Evolutionary conservation across 1,284 basidiomycete species (phyloP), one percentile per base, ranked within the genome.

Genomic region (Tilletia caries): DNA sequence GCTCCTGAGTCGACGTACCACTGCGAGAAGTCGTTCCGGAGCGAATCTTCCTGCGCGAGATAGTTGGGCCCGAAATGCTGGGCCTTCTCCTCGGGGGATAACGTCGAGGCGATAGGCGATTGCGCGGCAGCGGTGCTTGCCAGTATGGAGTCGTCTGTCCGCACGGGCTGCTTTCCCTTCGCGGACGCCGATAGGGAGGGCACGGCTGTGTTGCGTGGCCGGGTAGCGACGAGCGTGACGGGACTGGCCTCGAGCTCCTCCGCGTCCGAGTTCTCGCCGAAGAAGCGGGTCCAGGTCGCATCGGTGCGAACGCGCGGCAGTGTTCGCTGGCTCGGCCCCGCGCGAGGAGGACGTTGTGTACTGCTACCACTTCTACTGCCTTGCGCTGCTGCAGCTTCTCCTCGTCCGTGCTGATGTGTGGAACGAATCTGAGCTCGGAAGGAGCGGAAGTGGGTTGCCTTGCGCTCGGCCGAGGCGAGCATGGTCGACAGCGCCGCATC

Each of bases 21-120:
- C 83, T 91, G 90, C 1, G 91, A 92, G 80, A 96, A 95, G 85
- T 98, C 94, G 82, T 96, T 98, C 67, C 94, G 87, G 62, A 98
- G 91, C 0, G 93, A 95, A 82, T 97, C 93, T 82, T 97, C 95
- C 75, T 93, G 91, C 1, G 91, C 89, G 50, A 78, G 78, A 71
- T 76, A 62, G 50, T 65, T 65, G 34, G 37, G 64, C 20, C 64
- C 64, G 3, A 65, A 65, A 25, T 62, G 58, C 18, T 34, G 32
- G 6, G 58, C 58, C 23, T 62, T 62, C 32, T 34, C 58, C 32
- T 62, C 58, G 32, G 58, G 58, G 4, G 58, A 34, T 18, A 62
- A 18, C 12, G 52, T 27, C n/a, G 52, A 54, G 52, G 29, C 23
- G 13, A 29, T 54, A 3, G 32, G 8, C 20, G 29, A 34, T 34